Evolutionary conservation across 2,329 filamentous ascomycete species (phyloP).

Genomic region (Penicillium olsonii): DNA sequence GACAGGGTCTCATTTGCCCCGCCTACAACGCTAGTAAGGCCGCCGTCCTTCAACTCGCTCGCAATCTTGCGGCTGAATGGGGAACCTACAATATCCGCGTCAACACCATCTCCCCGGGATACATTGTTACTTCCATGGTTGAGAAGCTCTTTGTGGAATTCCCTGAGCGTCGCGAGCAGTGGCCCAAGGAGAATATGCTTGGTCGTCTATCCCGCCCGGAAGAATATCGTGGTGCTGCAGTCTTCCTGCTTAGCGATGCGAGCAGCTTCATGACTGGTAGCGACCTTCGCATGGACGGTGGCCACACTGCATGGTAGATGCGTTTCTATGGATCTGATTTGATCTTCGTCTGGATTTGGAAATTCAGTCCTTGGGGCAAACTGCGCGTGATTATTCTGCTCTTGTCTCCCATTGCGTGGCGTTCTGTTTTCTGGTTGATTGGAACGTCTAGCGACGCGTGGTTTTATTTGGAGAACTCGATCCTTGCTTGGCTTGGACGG

Average conservation of each 20-base stretch:
- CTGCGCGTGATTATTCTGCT: constrained; percentile 13
- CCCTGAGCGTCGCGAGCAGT: constrained; percentile 76
- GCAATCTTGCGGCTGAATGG: constrained; percentile 53
- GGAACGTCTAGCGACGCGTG: constrained; percentile 9
- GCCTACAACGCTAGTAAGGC: constrained; percentile 54
- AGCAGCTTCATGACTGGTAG: constrained; percentile 59
- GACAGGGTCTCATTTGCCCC: constrained; percentile 49
- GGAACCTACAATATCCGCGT: constrained; percentile 51
- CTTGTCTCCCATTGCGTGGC: constrained; percentile 24
- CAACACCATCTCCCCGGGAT: constrained; percentile 51
- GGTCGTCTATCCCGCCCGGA: constrained; percentile 65
- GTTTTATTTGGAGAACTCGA: constrained; percentile 3
- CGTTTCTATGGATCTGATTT: constrained; percentile 1
- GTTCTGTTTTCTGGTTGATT: constrained; percentile 11
- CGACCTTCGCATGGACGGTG: constrained; percentile 57
- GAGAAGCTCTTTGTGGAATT: constrained; percentile 57
- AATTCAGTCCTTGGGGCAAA: constrained; percentile 8
- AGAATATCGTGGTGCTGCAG: constrained; percentile 64
- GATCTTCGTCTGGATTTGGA: background rate
- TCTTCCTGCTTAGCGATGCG: constrained; percentile 51
- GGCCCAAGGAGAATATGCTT: constrained; percentile 86
- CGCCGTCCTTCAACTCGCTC: constrained; percentile 49
- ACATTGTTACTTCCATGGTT: constrained; percentile 51
- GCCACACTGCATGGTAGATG: constrained; percentile 55
- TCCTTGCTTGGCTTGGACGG: constrained; percentile 7